Evolutionary conservation across 768 basidiomycete genomes (phyloP).

Genomic region (Lactarius hatsudake): DNA sequence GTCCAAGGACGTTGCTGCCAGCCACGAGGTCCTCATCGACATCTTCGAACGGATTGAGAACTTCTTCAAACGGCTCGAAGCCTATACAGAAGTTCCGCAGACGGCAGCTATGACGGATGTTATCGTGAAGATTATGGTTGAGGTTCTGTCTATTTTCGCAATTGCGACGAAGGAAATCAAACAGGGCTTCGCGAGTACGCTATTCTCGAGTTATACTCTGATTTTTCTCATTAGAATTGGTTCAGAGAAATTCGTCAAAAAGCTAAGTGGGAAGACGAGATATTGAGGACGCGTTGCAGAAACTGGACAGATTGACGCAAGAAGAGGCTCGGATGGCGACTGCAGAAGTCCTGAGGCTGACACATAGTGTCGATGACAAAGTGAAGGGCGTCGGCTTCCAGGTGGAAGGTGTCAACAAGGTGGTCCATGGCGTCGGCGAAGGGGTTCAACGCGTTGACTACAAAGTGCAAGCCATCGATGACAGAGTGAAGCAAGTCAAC

Average conservation of each 20-base stretch:
- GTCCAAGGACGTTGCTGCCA: background rate
- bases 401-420: no score
- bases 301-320: no score
- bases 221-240: background rate
- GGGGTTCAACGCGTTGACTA: no score
- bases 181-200: background rate
- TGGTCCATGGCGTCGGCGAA: no score
- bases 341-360: background rate
- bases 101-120: background rate
- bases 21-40: background rate
- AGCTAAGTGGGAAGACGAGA: background rate
- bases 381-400: background rate
- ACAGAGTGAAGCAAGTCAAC: no score
- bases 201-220: background rate
- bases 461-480: background rate
- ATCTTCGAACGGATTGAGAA: background rate
- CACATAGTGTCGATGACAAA: background rate
- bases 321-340: background rate
- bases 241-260: background rate
- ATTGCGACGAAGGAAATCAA: background rate
- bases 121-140: background rate
- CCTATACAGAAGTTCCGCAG: background rate
- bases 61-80: constrained; percentile 1
- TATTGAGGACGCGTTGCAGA: background rate
- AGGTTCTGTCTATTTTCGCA: constrained; percentile 1